Base-by-base conservation (phyloP, 2,329 filamentous ascomycete species). In the Akanthomyces dipterigenus region DNA sequence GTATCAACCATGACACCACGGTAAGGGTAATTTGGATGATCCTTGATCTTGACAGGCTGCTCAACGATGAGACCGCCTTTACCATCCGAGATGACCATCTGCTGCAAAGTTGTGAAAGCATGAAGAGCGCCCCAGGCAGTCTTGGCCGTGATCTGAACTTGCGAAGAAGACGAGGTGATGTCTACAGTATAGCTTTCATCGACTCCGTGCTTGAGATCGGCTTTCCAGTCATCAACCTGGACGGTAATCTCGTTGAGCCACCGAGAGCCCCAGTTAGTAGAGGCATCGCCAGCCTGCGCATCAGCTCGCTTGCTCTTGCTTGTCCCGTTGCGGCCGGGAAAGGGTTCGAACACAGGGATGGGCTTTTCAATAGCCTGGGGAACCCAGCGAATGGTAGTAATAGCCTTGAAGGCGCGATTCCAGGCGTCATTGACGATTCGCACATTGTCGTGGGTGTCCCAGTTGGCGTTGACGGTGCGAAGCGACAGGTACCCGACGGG, bases 71-170 rank as follows among this genome's bases (percentile, higher is more conserved):
- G 66, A 18, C 75, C 73, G 28, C 75, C 73, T 3, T 69, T 65
- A 36, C 75, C 76, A 55, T 80, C 74, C 2, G 73, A 76, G 66
- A 83, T 82, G 65, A 83, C 69, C 49, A 84, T 71, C 66, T 84
- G 81, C 70, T 84, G 81, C 57, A 84, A 71, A n/a, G 81, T 84
- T 22, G 79, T 83, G 65, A 84, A 79, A 11, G 81, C 81, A 66
- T 83, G 80, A 12, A 84, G 74, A 20, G 78, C 81, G 42, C 81
- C 81, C 74, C 81, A 84, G 50, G 79, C 73, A 0, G 81, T 83
- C 67, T 78, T 70, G 28, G 81, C 76, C 1, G 72, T 75, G 64
- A 84, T 77, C 9, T 75, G 67, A 61, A 84, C 71, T 4, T 69
- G 70, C 38, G 71, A 68, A 3, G 79, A 78, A 22, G 67, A 68